Conservation (phyloP, 2,329 filamentous ascomycete genomes). For the Didymellaceae sp. region DNA sequence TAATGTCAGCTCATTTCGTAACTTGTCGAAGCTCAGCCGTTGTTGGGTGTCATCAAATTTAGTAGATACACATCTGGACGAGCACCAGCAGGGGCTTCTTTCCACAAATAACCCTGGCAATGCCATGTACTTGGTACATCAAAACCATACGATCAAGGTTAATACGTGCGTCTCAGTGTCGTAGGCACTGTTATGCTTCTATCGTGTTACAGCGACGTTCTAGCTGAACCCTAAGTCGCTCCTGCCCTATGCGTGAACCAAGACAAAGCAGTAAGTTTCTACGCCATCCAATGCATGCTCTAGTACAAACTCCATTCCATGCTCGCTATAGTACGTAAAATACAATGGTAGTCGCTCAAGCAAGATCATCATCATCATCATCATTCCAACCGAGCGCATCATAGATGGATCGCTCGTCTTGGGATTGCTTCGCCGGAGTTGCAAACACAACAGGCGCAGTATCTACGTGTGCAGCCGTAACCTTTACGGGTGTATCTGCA, state of each 20-base stretch:
- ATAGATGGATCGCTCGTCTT: conserved; percentile 48
- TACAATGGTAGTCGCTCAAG: conserved; percentile 17
- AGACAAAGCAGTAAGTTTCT: neutral
- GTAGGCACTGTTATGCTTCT: too few relatives aligned
- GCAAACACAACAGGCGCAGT: conserved; percentile 13
- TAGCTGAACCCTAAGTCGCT: too few relatives aligned
- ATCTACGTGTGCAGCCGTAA: conserved; percentile 1
- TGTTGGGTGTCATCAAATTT: conserved; percentile 1
- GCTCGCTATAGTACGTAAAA: conserved; percentile 41
- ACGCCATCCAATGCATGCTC: conserved; percentile 24
- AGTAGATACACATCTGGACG: neutral
- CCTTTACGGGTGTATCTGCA: conserved; percentile 31
- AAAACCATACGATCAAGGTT: neutral
- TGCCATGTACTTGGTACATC: conserved; percentile 2
- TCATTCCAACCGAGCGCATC: conserved; percentile 57
- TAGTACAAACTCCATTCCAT: conserved; percentile 24
- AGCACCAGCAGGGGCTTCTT: too few relatives aligned
- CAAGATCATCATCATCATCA: conserved; percentile 36
- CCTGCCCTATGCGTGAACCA: too few relatives aligned
- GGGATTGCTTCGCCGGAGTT: conserved; percentile 17
- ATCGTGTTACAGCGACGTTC: too few relatives aligned
- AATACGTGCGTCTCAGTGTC: too few relatives aligned
- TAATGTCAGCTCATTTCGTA: conserved; percentile 4
- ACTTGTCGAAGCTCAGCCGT: conserved; percentile 1
- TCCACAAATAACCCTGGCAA: too few relatives aligned